These are phyloP conservation scores for Pythium rhizo-oryzae DNA, from an alignment of 352 stramenopile genomes.

Conservation along the genomic window DNA sequence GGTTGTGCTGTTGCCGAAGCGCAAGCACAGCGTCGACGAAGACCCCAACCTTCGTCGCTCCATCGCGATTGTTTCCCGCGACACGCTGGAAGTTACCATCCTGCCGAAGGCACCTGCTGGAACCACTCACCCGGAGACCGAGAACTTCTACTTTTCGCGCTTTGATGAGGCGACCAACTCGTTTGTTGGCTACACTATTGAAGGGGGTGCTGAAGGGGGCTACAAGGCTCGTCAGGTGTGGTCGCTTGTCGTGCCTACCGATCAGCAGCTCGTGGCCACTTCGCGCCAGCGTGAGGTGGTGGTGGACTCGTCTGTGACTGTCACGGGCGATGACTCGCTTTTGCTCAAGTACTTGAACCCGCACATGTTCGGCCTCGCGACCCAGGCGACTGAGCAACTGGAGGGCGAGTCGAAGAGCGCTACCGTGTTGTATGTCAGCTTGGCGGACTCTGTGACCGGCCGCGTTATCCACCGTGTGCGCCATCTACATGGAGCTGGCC, in stretches of 20 bases:
- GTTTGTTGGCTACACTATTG: constrained; percentile 63
- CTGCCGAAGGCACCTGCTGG: constrained; percentile 47
- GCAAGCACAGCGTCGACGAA: constrained; percentile 70
- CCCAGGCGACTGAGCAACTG: constrained; percentile 57
- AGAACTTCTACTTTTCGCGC: constrained; percentile 84
- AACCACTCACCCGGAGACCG: constrained; percentile 52
- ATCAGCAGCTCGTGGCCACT: constrained; percentile 57
- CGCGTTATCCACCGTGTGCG: constrained; percentile 92
- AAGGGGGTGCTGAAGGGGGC: constrained; percentile 28
- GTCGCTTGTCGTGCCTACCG: constrained; percentile 66
- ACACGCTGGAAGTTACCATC: constrained; percentile 58
- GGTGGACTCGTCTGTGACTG: constrained; percentile 78
- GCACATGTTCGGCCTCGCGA: constrained; percentile 93
- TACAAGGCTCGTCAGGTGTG: constrained; percentile 63
- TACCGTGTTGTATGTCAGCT: constrained; percentile 82
- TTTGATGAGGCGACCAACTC: constrained; percentile 51
- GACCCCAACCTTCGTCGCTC: constrained; percentile 54
- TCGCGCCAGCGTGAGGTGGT: constrained; percentile 67
- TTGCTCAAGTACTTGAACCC: constrained; percentile 99
- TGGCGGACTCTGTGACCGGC: constrained; percentile 95
- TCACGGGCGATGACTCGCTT: constrained; percentile 95
- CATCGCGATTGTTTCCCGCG: constrained; percentile 57
- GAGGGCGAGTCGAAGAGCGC: constrained; percentile 37
- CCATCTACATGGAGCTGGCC: constrained; percentile 75
- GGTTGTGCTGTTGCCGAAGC: constrained; percentile 76